Conservation (phyloP, 1,284 basidiomycete genomes). For the Leccinum glutinopallens region DNA sequence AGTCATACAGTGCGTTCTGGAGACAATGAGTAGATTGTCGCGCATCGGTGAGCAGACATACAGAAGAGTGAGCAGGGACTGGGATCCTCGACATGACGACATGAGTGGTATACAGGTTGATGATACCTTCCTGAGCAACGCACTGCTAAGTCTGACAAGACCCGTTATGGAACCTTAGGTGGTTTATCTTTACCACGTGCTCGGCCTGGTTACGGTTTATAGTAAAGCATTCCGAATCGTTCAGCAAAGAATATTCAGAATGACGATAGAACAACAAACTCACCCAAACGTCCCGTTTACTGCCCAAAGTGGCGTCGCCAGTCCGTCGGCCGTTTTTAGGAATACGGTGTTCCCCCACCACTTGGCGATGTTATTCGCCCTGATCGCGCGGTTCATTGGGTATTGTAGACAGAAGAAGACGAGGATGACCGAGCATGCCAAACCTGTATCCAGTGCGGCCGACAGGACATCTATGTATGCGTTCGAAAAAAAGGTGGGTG, state of each 20-base stretch:
- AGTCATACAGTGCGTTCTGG: constrained; percentile 58
- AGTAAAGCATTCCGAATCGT: not conserved
- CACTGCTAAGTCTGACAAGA: too few relatives aligned
- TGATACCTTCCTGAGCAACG: constrained; percentile 52
- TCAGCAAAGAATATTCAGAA: not conserved
- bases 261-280: constrained; percentile 2
- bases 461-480: constrained; percentile 44
- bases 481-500: not conserved
- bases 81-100: constrained; percentile 61
- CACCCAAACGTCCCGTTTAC: constrained; percentile 32
- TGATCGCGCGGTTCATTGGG: constrained; percentile 47
- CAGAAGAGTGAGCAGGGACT: constrained; percentile 52
- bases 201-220: not conserved
- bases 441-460: constrained; percentile 52
- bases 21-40: constrained; percentile 15
- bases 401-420: constrained; percentile 53
- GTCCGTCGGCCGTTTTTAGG: constrained; percentile 43
- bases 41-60: constrained; percentile 34
- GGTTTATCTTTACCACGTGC: not conserved
- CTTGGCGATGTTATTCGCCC: constrained; percentile 39
- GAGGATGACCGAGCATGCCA: constrained; percentile 45
- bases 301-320: constrained; percentile 29
- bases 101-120: constrained; percentile 52
- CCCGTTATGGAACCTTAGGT: too few relatives aligned
- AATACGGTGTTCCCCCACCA: constrained; percentile 62